Evolutionary conservation across 768 basidiomycete species (phyloP).

Genomic region (Chiua virens): DNA sequence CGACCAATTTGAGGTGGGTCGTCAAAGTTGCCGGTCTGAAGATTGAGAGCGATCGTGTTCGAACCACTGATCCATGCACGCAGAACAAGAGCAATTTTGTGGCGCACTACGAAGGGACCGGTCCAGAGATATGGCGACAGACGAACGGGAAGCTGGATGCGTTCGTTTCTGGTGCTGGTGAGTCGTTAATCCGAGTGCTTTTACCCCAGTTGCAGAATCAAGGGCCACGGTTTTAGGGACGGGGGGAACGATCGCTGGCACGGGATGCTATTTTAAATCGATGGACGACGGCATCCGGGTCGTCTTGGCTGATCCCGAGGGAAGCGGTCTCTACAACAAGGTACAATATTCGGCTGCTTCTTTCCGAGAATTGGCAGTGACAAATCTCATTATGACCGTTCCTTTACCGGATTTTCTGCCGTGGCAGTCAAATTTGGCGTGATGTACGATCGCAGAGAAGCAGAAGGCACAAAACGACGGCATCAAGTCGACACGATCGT

Average conservation of each 20-base stretch:
- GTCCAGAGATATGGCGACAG: constrained; percentile 94
- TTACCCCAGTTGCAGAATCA: background rate
- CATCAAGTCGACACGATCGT: constrained; percentile 97
- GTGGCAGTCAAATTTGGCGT: constrained; percentile 79
- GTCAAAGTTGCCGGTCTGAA: too few relatives aligned
- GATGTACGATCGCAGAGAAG: constrained; percentile 92
- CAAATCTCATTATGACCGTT: too few relatives aligned
- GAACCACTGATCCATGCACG: too few relatives aligned
- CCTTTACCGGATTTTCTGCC: background rate
- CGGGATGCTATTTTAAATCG: constrained; percentile 76
- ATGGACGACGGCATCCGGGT: constrained; percentile 66
- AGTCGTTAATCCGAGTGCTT: constrained; percentile 3
- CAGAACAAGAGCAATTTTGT: constrained; percentile 84
- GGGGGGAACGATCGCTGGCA: constrained; percentile 91
- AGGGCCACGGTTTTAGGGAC: constrained; percentile 58
- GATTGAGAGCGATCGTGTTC: too few relatives aligned
- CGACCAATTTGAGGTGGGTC: constrained; percentile 91
- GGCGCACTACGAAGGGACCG: constrained; percentile 88
- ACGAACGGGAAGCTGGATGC: constrained; percentile 79
- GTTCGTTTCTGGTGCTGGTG: constrained; percentile 90
- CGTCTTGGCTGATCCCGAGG: constrained; percentile 87
- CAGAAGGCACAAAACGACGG: constrained; percentile 88
- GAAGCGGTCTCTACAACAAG: constrained; percentile 95
- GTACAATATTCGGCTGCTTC: constrained; percentile 44
- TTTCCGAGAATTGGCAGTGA: too few relatives aligned